Percentiles rank a stretch among this genome's conserved stretches.
Evolutionary conservation across 2,329 filamentous ascomycete genomes (phyloP).

Genomic region (Sporothrix phasma): DNA sequence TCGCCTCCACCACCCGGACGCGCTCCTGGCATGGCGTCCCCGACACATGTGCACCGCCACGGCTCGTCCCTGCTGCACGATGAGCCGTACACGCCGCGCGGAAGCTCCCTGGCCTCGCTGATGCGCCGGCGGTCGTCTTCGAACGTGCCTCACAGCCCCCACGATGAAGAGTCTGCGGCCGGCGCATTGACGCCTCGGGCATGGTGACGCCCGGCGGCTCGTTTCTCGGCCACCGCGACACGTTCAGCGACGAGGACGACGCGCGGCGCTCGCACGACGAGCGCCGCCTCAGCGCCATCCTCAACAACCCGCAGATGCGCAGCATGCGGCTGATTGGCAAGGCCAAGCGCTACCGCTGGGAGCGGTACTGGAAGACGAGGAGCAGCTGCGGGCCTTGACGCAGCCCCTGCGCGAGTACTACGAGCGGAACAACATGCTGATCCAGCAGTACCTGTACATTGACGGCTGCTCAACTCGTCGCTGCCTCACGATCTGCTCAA

Average conservation of each 20-base stretch:
- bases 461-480: conserved; percentile 81
- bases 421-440: conserved; percentile 75
- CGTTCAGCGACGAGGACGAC: conserved; percentile 31
- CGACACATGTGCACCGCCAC: conserved; percentile 12
- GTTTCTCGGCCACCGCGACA: conserved; percentile 20
- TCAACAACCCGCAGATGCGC: conserved; percentile 62
- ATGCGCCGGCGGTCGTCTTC: conserved; percentile 39
- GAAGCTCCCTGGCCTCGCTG: conserved; percentile 28
- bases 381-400: conserved; percentile 60
- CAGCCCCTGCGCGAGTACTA: conserved; percentile 79
- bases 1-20: not conserved
- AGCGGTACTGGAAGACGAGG: conserved; percentile 73
- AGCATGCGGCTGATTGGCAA: conserved; percentile 83
- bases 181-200: conserved; percentile 3
- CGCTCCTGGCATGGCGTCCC: conserved; percentile 20
- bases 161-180: conserved; percentile 20
- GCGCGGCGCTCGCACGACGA: conserved; percentile 42
- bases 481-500: conserved; percentile 87
- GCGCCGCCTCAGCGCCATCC: conserved; percentile 47
- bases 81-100: conserved; percentile 38
- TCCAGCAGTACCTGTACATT: conserved; percentile 90
- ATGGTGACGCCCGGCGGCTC: conserved; percentile 9
- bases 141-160: conserved; percentile 14
- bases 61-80: conserved; percentile 26
- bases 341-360: conserved; percentile 78